Conservation (phyloP, 331 rosid genomes). For the Prunus yedoensis region DNA sequence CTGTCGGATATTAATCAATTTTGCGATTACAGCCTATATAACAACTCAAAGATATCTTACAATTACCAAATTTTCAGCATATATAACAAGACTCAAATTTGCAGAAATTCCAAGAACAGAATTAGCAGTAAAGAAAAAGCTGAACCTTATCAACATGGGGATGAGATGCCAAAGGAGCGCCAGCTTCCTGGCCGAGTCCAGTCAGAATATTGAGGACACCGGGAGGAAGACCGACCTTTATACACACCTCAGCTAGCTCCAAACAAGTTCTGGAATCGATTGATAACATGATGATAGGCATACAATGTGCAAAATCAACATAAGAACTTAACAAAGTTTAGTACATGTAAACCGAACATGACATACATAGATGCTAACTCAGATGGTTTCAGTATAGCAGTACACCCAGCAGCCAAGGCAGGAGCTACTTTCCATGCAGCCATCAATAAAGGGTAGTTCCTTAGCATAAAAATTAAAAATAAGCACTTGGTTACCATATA, state of each 20-base stretch:
- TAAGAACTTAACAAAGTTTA: background rate
- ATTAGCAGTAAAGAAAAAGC: constrained; percentile 5
- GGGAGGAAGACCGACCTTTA: constrained; percentile 81
- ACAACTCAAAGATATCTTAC: constrained; percentile 6
- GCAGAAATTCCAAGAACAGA: background rate
- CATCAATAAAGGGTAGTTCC: constrained; percentile 93
- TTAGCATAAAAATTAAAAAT: constrained; percentile 40
- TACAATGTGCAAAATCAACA: constrained; percentile 12
- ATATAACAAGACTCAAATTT: background rate
- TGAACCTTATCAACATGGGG: constrained; percentile 87
- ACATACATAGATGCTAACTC: constrained; percentile 84
- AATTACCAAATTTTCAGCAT: background rate
- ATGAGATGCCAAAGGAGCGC: constrained; percentile 84
- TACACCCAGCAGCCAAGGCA: constrained; percentile 93
- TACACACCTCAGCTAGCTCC: constrained; percentile 78
- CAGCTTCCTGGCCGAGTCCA: constrained; percentile 86
- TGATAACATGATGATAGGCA: constrained; percentile 9
- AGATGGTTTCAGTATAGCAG: constrained; percentile 90
- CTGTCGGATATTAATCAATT: constrained; percentile 34
- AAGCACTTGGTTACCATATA: background rate
- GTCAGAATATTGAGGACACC: constrained; percentile 82
- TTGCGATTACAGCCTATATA: constrained; percentile 1
- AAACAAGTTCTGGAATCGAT: constrained; percentile 66
- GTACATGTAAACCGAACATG: constrained; percentile 14
- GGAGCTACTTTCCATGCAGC: constrained; percentile 97